Evolutionary conservation across 2,329 filamentous ascomycete genomes (phyloP).

Genomic region (Epichloe brachyelytri): DNA sequence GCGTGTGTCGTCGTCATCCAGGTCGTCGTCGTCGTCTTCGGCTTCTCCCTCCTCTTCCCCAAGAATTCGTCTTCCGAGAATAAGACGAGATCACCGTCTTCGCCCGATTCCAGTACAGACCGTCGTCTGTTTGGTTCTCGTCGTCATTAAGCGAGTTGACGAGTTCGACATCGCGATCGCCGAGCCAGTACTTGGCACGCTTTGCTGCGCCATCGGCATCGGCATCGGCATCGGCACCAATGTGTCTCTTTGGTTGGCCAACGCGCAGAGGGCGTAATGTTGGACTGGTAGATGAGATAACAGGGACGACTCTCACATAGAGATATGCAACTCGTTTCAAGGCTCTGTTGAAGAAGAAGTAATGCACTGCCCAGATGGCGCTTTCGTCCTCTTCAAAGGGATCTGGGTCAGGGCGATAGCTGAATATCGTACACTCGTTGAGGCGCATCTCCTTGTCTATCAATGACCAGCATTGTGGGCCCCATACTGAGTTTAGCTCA

Average conservation of each 20-base stretch:
- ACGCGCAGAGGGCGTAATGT: slow-evolving; percentile 24
- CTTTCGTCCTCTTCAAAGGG: slow-evolving; percentile 87
- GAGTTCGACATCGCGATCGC: slow-evolving; percentile 45
- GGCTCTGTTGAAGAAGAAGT: slow-evolving; percentile 94
- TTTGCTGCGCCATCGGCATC: slow-evolving; percentile 39
- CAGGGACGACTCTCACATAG: slow-evolving; percentile 78
- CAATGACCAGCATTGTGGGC: slow-evolving; percentile 79
- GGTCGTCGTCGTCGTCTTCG: slow-evolving; percentile 30
- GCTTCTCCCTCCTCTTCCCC: slow-evolving; percentile 21
- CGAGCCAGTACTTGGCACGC: slow-evolving; percentile 80
- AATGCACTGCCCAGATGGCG: slow-evolving; percentile 89
- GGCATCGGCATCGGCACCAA: slow-evolving; percentile 22
- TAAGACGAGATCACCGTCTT: slow-evolving; percentile 43
- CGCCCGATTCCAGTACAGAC: slow-evolving; percentile 43
- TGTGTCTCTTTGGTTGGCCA: slow-evolving; percentile 15
- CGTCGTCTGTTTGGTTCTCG: slow-evolving; percentile 36
- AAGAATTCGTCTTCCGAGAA: slow-evolving; percentile 39
- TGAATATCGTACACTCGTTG: slow-evolving; percentile 78
- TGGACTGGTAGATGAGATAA: slow-evolving; percentile 52
- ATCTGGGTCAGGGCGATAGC: slow-evolving; percentile 79
- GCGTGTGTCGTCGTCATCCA: slow-evolving; percentile 30
- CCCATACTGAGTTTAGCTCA: slow-evolving; percentile 57
- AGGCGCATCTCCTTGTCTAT: slow-evolving; percentile 93
- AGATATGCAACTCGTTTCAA: slow-evolving; percentile 89
- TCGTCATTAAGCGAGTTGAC: slow-evolving; percentile 32